phyloP scores from a whole-genome alignment of 1,139 yeast species.

The Chernovozyma aurita region DNA sequence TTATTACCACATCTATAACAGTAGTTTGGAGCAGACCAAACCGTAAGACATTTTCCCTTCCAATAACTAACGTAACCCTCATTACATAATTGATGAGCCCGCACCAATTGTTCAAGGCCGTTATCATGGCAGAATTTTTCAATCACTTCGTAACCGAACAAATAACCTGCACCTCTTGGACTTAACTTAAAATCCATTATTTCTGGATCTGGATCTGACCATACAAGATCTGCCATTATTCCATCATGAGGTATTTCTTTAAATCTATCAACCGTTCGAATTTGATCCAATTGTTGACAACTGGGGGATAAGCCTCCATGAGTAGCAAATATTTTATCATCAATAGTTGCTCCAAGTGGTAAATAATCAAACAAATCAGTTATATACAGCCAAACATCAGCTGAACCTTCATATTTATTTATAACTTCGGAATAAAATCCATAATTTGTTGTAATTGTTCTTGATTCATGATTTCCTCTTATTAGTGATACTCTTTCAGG shows the following conservation, averaged over 20 bases:
- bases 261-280: constrained; percentile 82
- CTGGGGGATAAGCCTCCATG: constrained; percentile 97
- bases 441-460: constrained; percentile 94
- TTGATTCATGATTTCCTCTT: constrained; percentile 92
- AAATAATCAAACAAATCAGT: constrained; percentile 92
- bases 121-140: constrained; percentile 80
- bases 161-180: constrained; percentile 97
- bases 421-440: constrained; percentile 95
- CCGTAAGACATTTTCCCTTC: constrained; percentile 86
- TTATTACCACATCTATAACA: constrained; percentile 96
- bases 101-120: constrained; percentile 69
- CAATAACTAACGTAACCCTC: constrained; percentile 93
- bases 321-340: constrained; percentile 86
- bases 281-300: constrained; percentile 89
- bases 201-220: constrained; percentile 97
- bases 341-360: constrained; percentile 89
- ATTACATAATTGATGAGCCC: constrained; percentile 96
- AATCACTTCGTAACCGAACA: constrained; percentile 89
- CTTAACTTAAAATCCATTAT: constrained; percentile 79
- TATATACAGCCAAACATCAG: constrained; percentile 81
- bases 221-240: constrained; percentile 96
- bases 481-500: constrained; percentile 78
- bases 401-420: constrained; percentile 73
- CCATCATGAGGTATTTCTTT: constrained; percentile 98
- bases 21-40: constrained; percentile 98